Evolutionary conservation across 345 rosid genomes (phyloP), one percentile per base, ranked within the genome.

Genomic region (Turnera subulata): DNA sequence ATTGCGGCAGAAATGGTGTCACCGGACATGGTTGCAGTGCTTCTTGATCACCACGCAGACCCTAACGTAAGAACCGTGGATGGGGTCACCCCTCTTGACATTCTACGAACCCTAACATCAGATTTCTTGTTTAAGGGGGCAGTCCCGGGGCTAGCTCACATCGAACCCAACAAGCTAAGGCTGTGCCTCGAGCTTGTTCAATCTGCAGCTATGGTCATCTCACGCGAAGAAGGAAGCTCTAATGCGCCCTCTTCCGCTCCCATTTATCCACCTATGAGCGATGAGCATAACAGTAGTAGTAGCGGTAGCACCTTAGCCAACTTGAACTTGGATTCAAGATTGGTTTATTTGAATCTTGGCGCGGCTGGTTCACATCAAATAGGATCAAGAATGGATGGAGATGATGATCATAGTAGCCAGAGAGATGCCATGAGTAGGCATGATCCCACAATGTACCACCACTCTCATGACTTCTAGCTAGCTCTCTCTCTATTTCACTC

Each of bases 41-140:
- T 94, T 32, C 78, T 94, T 4, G 99, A 94, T 59, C 99, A 94
- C 48, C 99, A 94, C 43, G 99, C 97, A 0, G 93, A 94, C 67
- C 99, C 99, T 1, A 94, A 88, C 61, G 95, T 88, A 3, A 55
- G 93, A 53, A 88, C 97, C 5, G 95, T 94, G 0, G 97, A 92
- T 52, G 97, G 96, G n/a, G 70, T 86, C 58, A 90, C 95, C 37
- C 99, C 99, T 1, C 71, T 94, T 11, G 99, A 94, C 68, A 80
- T 90, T 55, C 87, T 94, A 18, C 72, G 96, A 62, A 91, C 95
- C 69, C 84, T 94, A 67, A 94, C 99, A 15, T 94, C 99, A 2
- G 99, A 94, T 76, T 94, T 94, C 82, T 77, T 94, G 78, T 94
- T 94, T 78, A 94, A 94, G 73, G 99, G 97, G 62, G 93, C 97